Evolutionary conservation across 441 rosid species (phyloP).

Genomic region (Jatropha multifida): DNA sequence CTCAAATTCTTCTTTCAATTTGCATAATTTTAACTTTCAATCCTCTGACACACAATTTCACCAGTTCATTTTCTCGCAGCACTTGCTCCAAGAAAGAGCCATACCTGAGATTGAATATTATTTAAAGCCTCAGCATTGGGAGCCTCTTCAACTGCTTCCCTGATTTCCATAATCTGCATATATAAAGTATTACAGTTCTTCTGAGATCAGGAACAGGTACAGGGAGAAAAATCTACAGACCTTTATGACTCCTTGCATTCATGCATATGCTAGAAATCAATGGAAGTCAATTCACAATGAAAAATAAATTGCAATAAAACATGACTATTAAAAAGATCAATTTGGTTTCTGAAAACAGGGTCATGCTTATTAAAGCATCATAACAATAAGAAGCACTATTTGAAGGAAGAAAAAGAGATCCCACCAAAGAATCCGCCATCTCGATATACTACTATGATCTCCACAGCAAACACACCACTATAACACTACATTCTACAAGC

Average conservation of each 20-base stretch:
- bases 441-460: neutral
- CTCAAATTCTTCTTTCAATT: neutral
- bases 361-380: neutral
- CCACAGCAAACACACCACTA: neutral
- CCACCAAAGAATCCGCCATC: neutral
- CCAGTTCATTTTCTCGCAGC: neutral
- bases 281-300: neutral
- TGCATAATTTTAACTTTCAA: neutral
- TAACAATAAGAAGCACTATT: neutral
- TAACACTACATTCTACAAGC: neutral
- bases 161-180: slow-evolving; percentile 82
- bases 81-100: slow-evolving; percentile 23
- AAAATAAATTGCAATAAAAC: neutral
- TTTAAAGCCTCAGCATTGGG: slow-evolving; percentile 53
- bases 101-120: slow-evolving; percentile 63
- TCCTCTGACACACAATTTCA: neutral
- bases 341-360: neutral
- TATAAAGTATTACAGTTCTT: neutral
- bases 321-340: neutral
- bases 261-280: neutral
- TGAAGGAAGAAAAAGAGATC: neutral
- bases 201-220: neutral
- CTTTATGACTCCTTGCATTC: neutral
- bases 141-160: slow-evolving; percentile 92
- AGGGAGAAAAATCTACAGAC: neutral